Conservation (phyloP, 2,329 filamentous ascomycete species). For the Fusarium sp. region DNA sequence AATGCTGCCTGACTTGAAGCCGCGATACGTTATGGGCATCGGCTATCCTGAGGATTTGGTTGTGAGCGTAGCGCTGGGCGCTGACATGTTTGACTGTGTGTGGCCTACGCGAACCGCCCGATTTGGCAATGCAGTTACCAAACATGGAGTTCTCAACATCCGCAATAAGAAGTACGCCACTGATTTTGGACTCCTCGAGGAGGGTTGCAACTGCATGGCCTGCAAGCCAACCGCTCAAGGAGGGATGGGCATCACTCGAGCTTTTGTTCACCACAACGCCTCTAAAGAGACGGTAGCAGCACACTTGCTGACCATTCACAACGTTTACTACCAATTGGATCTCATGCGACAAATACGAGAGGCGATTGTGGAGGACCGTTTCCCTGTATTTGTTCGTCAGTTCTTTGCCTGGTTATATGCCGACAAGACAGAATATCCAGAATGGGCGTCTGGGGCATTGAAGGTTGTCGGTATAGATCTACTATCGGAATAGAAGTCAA, state of each 20-base stretch:
- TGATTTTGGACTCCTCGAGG: conserved; percentile 87
- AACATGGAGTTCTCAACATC: conserved; percentile 84
- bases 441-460: conserved; percentile 87
- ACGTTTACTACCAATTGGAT: conserved; percentile 90
- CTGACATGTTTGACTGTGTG: conserved; percentile 99
- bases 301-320: conserved; percentile 88
- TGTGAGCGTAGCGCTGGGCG: conserved; percentile 91
- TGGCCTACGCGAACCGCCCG: conserved; percentile 97
- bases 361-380: conserved; percentile 84
- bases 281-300: conserved; percentile 96
- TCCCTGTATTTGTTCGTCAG: conserved; percentile 79
- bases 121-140: conserved; percentile 94
- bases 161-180: conserved; percentile 79
- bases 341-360: conserved; percentile 82
- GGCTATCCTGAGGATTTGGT: conserved; percentile 97
- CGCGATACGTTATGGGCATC: conserved; percentile 99
- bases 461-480: conserved; percentile 82
- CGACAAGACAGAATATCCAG: conserved; percentile 75
- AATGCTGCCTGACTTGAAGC: conserved; percentile 88
- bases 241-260: conserved; percentile 84
- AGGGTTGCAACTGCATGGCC: conserved; percentile 83
- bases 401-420: conserved; percentile 84
- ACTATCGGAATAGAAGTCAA: conserved; percentile 39
- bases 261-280: conserved; percentile 91
- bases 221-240: conserved; percentile 77